Conservation (phyloP, 805 yeast genomes). For the Yamadazyma kitorensis region DNA sequence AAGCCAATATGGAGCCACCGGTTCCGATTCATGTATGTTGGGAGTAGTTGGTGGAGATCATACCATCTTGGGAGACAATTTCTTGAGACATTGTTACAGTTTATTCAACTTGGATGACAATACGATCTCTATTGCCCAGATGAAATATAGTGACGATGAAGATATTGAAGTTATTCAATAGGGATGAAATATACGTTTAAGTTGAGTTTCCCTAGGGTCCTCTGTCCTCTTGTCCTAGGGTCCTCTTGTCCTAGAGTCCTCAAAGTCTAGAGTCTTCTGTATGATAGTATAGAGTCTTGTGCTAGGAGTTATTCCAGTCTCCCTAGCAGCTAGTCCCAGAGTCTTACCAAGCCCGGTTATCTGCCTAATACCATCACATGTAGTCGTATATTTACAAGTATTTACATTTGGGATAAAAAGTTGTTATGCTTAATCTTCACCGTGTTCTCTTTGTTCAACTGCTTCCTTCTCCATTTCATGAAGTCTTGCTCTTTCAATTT, state of each 20-base stretch:
- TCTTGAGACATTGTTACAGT: constrained; percentile 60
- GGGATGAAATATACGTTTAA: too few species aligned
- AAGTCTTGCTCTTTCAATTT: constrained; percentile 60
- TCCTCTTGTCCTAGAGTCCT: too few species aligned
- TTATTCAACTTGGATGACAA: constrained; percentile 61
- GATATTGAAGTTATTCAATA: constrained; percentile 15
- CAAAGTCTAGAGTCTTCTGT: too few species aligned
- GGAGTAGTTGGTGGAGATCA: constrained; percentile 8
- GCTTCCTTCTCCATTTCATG: constrained; percentile 62
- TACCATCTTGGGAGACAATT: constrained; percentile 57
- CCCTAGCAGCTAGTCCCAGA: too few species aligned
- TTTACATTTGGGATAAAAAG: constrained; percentile 60
- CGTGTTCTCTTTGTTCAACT: constrained; percentile 66
- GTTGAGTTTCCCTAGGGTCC: too few species aligned
- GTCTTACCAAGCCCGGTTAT: too few species aligned
- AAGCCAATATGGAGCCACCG: constrained; percentile 5
- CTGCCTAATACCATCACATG: too few species aligned
- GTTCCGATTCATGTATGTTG: constrained; percentile 14
- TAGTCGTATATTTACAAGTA: too few species aligned
- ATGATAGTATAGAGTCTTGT: too few species aligned
- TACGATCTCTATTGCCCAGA: constrained; percentile 51
- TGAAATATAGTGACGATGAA: constrained; percentile 18
- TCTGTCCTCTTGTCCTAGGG: too few species aligned
- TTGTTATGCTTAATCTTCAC: constrained; percentile 72
- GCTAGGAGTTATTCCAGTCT: too few species aligned